Evolutionary conservation across 2,329 filamentous ascomycete species (phyloP), one percentile per base, ranked within the genome.

Genomic region (Tympanopsis confertula): DNA sequence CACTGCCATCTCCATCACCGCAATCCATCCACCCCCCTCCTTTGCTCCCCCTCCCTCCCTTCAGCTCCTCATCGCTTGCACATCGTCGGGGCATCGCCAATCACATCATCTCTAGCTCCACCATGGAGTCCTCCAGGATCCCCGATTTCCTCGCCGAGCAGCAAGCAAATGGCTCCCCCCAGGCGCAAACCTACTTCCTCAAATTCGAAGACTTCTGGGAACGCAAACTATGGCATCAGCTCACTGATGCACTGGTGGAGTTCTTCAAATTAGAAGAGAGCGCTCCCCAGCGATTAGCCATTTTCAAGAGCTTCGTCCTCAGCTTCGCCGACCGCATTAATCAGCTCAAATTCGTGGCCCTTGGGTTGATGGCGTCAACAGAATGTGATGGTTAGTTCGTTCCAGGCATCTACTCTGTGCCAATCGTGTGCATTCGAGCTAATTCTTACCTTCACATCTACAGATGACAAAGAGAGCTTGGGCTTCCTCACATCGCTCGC

Each of bases 261-360:
- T 95, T 89, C 73, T 98, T 95, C 68, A 79, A 80, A 53, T 66
- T 85, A 50, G 73, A 83, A 33, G 76, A 80, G 55, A 96, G 88
- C 62, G 82, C 78, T 40, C 70, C 77, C 41, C 86, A 94, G 65
- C 82, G 89, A 54, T 74, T 98, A 65, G 69, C 79, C 42, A 82
- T 98, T 61, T 98, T 91, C 71, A 86, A 91, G 65, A 79, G 78
- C 51, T 98, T 98, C 68, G 83, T 98, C 61, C 76, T 89, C 59
- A 91, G 83, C 61, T 98, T 98, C 56, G 86, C 88, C 47, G 88
- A 94, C 58, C 95, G 93, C 72, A 95, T 98, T 71, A 98, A 96
- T 66, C 89, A 96, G 68, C 71, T 98, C 45, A 95, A 95, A 72
- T 81, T 96, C 48, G 91, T 98, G 47, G 82, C 85, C 47, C 68